A percentile compares a stretch with the other conserved stretches of the same genome.
Conservation (phyloP, 139 green algal species). For the Astrephomene gubernaculifera region DNA sequence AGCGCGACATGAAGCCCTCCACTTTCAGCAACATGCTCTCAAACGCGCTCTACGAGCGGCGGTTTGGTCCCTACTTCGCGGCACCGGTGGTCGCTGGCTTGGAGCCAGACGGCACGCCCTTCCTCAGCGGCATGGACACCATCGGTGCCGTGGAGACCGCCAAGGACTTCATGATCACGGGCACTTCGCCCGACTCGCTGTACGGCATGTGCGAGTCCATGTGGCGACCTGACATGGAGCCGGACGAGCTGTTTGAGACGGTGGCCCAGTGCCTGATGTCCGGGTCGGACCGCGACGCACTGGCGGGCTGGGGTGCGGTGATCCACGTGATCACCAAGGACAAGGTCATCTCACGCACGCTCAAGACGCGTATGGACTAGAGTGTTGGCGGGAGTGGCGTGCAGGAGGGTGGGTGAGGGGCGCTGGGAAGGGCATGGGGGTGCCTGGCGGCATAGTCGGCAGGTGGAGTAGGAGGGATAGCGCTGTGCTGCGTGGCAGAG, state of each 20-base stretch:
- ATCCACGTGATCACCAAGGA: slow-evolving; percentile 96
- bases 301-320: slow-evolving; percentile 96
- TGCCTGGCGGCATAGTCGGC: no score
- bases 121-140: slow-evolving; percentile 96
- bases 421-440: no score
- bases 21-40: slow-evolving; percentile 95
- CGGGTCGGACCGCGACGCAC: slow-evolving; percentile 93
- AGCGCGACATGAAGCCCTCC: slow-evolving; percentile 95
- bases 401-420: no score
- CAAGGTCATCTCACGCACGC: slow-evolving; percentile 81
- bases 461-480: no score
- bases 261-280: slow-evolving; percentile 91
- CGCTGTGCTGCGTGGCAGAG: no score
- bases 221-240: slow-evolving; percentile 89
- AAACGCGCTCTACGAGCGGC: slow-evolving; percentile 94
- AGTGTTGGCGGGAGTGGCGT: no score
- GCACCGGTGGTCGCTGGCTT: slow-evolving; percentile 96
- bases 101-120: slow-evolving; percentile 90
- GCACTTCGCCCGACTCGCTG: slow-evolving; percentile 92
- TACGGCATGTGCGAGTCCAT: slow-evolving; percentile 98
- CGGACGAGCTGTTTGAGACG: slow-evolving; percentile 98
- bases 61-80: slow-evolving; percentile 97
- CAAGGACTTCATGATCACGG: slow-evolving; percentile 97
- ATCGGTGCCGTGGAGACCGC: slow-evolving; percentile 95
- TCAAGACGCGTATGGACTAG: slow-evolving; percentile 95